Evolutionary conservation across 2,329 filamentous ascomycete genomes (phyloP).

Genomic region (Epichloe sp.): DNA sequence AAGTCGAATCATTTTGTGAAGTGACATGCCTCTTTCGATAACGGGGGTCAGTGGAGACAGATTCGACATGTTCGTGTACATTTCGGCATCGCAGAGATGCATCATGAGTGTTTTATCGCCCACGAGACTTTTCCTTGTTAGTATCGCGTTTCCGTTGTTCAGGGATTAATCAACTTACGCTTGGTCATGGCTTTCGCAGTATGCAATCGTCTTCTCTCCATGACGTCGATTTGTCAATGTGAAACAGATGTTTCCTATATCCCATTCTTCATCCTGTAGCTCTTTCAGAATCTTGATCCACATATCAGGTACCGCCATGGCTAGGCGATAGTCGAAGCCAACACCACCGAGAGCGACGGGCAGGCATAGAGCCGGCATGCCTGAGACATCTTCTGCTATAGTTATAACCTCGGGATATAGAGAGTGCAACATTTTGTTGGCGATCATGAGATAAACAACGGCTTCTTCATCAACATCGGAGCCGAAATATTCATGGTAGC

Average conservation of each 20-base stretch:
- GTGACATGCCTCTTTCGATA: slow-evolving; percentile 78
- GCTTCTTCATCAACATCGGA: slow-evolving; percentile 81
- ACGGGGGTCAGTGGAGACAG: slow-evolving; percentile 72
- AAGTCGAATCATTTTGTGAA: slow-evolving; percentile 97
- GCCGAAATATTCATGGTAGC: slow-evolving; percentile 97
- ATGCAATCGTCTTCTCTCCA: slow-evolving; percentile 96
- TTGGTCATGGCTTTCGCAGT: slow-evolving; percentile 95
- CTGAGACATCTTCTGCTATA: slow-evolving; percentile 92
- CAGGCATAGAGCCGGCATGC: slow-evolving; percentile 94
- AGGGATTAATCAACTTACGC: slow-evolving; percentile 47
- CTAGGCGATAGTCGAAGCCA: slow-evolving; percentile 92
- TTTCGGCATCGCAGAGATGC: slow-evolving; percentile 92
- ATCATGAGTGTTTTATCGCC: slow-evolving; percentile 96
- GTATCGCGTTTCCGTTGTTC: neutral
- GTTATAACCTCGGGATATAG: slow-evolving; percentile 82
- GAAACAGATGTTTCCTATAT: slow-evolving; percentile 71
- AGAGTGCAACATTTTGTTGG: slow-evolving; percentile 90
- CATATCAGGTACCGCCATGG: slow-evolving; percentile 96
- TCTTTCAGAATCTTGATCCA: slow-evolving; percentile 99
- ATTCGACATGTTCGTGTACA: slow-evolving; percentile 96
- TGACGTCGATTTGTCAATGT: slow-evolving; percentile 87
- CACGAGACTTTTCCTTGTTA: slow-evolving; percentile 51
- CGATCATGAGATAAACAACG: slow-evolving; percentile 87
- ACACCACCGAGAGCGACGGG: slow-evolving; percentile 76
- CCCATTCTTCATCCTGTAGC: slow-evolving; percentile 80